A percentile compares a stretch with the other conserved stretches of the same genome.
phyloP scores from a whole-genome alignment of 768 basidiomycete genomes.

The Sistotremastrum suecicum region DNA sequence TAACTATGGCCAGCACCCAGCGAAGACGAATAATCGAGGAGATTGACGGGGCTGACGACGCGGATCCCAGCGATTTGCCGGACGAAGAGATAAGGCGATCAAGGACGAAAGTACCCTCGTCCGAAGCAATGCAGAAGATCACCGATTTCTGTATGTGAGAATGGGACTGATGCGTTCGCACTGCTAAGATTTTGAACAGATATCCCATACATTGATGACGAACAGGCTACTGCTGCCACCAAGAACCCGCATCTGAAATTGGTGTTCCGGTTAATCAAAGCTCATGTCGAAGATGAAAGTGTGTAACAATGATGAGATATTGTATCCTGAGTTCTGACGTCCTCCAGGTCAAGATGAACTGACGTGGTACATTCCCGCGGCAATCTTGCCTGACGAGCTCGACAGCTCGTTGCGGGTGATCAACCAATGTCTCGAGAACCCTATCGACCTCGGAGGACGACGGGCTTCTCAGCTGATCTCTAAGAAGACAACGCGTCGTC shows the following conservation, averaged over 20 bases:
- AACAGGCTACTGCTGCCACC: slow-evolving; percentile 62
- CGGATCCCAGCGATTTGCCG: slow-evolving; percentile 18
- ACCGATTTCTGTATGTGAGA: slow-evolving; percentile 53
- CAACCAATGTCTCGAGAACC: slow-evolving; percentile 67
- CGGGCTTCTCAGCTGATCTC: slow-evolving; percentile 56
- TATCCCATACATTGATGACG: slow-evolving; percentile 62
- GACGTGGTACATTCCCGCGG: slow-evolving; percentile 75
- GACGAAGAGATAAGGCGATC: slow-evolving; percentile 16
- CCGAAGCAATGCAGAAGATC: slow-evolving; percentile 54
- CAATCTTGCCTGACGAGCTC: slow-evolving; percentile 53
- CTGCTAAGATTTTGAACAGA: slow-evolving; percentile 27
- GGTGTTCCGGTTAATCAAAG: slow-evolving; percentile 67
- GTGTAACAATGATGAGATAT: slow-evolving; percentile 2
- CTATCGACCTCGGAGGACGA: slow-evolving; percentile 70
- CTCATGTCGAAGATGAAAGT: slow-evolving; percentile 58
- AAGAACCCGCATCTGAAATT: slow-evolving; percentile 73
- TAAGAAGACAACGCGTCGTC: slow-evolving; percentile 39
- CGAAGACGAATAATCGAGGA: slow-evolving; percentile 49
- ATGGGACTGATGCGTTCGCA: background rate
- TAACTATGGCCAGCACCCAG: slow-evolving; percentile 42
- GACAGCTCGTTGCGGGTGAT: slow-evolving; percentile 60
- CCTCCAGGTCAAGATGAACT: slow-evolving; percentile 48
- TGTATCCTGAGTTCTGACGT: slow-evolving; percentile 1
- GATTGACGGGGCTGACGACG: slow-evolving; percentile 29
- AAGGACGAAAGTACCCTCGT: slow-evolving; percentile 36